Base-by-base conservation (phyloP, 148 eudicot species). In the Nepenthes mirabilis region DNA sequence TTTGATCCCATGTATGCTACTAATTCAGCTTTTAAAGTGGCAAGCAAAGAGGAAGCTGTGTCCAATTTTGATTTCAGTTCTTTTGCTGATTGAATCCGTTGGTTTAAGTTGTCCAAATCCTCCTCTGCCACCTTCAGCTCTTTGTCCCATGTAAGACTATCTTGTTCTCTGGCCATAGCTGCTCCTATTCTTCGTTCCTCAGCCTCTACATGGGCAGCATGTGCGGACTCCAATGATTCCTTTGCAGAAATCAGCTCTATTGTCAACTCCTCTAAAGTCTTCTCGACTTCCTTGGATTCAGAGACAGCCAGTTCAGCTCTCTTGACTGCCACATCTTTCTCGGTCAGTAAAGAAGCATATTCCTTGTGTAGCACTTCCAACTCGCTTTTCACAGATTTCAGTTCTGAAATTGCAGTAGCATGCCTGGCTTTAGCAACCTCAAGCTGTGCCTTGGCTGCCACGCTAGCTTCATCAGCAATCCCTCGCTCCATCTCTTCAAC, bases 401-500 rank as follows among this genome's bases (percentile, higher is more conserved):
- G 75, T 58, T 86, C 94, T 3, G 88, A 53, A 53, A 83, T 51
- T 12, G 98, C 98, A 11, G 88, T 80, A 33, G 64, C 65, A 56
- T 86, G 87, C 50, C 98, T 68, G 8, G 91, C 79, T 65, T 62
- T 77, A 37, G 96, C 96, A 34, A 91, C 96, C 75, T 91, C 96
- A 14, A 91, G 79, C 73, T 91, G 98, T 23, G 90, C 81, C 80
- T 82, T 88, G 61, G 96, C 96, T 0, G 98, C 98, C 65, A 88
- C 78, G 55, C 98, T 91, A 43, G 88, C 80, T 43, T 91, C 96
- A 11, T 88, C 85, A 36, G 86, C 83, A 56, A 91, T 88, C 43
- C 98, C 98, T 80, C 86, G 88, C 71, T 85, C 94, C 85, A 91
- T 78, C 77, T 91, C 98, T 75, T 83, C 88, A 2, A 84, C 88